Evolutionary conservation across 352 stramenopile species (phyloP), one percentile per base, ranked within the genome.

Genomic region (Peronospora destructor): DNA sequence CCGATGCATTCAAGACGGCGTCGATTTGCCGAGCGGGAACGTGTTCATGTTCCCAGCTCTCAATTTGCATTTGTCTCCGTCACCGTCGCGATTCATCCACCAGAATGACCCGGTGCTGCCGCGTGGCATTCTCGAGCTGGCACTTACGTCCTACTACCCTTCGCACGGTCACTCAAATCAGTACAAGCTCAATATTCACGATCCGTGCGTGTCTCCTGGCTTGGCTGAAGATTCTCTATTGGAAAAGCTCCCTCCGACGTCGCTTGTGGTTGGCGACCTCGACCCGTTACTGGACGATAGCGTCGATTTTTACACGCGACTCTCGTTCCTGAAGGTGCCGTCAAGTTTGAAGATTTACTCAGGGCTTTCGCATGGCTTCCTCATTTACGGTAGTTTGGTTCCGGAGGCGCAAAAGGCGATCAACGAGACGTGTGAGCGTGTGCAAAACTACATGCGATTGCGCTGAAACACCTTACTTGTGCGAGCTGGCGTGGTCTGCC

Each of bases 31-130:
- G 0, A 74, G 72, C 45, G 85, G 82, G 14, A 86, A 84, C 39
- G 72, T 95, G n/a, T 71, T 95, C 45, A 91, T 91, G 71, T 94
- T 94, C 52, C 87, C 85, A n/a, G 84, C 85, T 25, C 73, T 96
- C 8, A 94, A 95, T 43, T 61, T 95, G 57, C 82, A 93, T 53
- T 53, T 93, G 43, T 91, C 81, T 47, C 84, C 85, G 6, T 94
- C 83, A 17, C 85, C 85, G 16, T 94, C 82, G 10, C 78, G 85
- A 5, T 93, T 92, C 43, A 54, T 95, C 33, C 85, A 94, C 62
- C 80, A 94, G 47, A 93, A 79, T 43, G 85, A 94, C 39, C 85
- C 85, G 0, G 73, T 95, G 25, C 50, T 95, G 7, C 85, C 85
- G 16, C 80, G 82, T 7, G 67, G 81, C 11, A 83, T 95, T 35